Conservation (phyloP, 352 stramenopile species). For the Phytophthora capsici region DNA sequence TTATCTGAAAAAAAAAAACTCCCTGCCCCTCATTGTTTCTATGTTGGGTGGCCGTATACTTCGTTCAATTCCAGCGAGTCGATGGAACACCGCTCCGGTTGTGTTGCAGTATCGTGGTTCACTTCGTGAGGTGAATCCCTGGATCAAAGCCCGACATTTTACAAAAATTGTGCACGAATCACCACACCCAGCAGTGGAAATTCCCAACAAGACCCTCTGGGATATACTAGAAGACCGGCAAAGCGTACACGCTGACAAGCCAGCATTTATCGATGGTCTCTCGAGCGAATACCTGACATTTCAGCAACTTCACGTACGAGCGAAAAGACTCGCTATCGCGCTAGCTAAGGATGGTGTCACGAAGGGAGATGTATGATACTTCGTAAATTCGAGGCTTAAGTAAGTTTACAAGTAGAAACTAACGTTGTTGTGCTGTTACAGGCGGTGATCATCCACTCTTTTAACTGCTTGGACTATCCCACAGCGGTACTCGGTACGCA, state of each 20-base stretch:
- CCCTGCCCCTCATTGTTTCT: too few relatives aligned
- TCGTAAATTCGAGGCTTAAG: conserved; percentile 1
- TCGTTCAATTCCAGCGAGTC: too few relatives aligned
- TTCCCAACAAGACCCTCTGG: conserved; percentile 60
- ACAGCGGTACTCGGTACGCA: conserved; percentile 52
- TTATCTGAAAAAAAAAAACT: too few relatives aligned
- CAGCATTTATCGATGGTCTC: conserved; percentile 65
- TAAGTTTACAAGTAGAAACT: background rate
- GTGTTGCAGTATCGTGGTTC: conserved; percentile 3
- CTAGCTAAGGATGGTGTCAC: conserved; percentile 55
- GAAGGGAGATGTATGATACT: conserved; percentile 57
- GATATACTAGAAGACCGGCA: conserved; percentile 50
- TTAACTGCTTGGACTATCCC: conserved; percentile 78
- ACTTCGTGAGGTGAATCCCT: conserved; percentile 2
- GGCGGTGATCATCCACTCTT: conserved; percentile 65
- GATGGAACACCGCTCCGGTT: background rate
- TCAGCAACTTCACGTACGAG: conserved; percentile 44
- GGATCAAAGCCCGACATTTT: conserved; percentile 29
- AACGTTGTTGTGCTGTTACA: conserved; percentile 21
- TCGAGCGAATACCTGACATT: conserved; percentile 60
- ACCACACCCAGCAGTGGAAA: conserved; percentile 51
- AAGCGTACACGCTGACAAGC: conserved; percentile 38
- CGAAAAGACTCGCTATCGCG: conserved; percentile 49
- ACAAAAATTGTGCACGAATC: conserved; percentile 66
- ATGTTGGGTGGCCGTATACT: too few relatives aligned